phyloP scores from a whole-genome alignment of 2,329 filamentous ascomycete genomes.

The Verticillium tricorpus region DNA sequence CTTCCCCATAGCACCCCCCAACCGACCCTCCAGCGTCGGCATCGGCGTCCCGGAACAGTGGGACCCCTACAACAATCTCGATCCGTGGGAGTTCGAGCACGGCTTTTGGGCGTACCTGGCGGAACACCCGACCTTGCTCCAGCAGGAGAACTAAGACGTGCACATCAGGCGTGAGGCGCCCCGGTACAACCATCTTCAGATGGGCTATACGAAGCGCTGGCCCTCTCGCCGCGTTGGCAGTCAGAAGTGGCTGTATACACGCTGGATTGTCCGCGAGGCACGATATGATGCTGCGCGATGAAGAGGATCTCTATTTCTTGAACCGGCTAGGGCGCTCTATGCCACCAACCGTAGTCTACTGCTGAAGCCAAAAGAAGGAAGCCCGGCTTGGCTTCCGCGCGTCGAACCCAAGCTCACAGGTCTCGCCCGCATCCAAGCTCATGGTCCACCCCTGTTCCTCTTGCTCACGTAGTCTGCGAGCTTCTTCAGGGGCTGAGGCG shows the following conservation, averaged over 20 bases:
- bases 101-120: conserved; percentile 14
- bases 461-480: neutral
- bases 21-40: neutral
- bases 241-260: too few relatives aligned
- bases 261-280: too few relatives aligned
- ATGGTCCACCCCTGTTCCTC: neutral
- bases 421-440: neutral
- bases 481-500: neutral
- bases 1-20: neutral
- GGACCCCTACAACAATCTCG: conserved; percentile 8
- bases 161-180: too few relatives aligned
- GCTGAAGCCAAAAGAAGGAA: too few relatives aligned
- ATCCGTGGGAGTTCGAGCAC: conserved; percentile 15
- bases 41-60: conserved; percentile 1
- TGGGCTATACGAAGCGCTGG: too few relatives aligned
- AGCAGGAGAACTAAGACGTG: neutral
- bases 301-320: too few relatives aligned
- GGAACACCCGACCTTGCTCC: conserved; percentile 13
- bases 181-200: too few relatives aligned
- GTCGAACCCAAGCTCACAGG: neutral
- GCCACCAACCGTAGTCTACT: too few relatives aligned
- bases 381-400: too few relatives aligned
- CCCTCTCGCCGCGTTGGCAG: too few relatives aligned
- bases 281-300: too few relatives aligned
- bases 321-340: too few relatives aligned